phyloP scores from a whole-genome alignment of 2,329 filamentous ascomycete species.

The Claviceps fusiformis region DNA sequence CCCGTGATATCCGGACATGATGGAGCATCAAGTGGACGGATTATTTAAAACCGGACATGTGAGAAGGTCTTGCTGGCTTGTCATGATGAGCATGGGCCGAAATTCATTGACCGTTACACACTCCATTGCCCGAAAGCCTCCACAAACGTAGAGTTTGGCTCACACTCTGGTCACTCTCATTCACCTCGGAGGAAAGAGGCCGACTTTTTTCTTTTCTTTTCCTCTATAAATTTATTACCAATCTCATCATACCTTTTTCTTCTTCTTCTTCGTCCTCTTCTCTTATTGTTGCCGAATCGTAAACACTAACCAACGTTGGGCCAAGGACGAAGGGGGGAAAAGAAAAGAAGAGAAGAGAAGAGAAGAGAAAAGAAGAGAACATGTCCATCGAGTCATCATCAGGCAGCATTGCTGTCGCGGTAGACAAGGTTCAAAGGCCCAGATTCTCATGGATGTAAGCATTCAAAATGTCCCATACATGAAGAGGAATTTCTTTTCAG shows the following conservation, averaged over 20 bases:
- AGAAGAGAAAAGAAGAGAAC: neutral
- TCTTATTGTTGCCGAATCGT: neutral
- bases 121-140: neutral
- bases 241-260: neutral
- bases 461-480: neutral
- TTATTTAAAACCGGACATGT: neutral
- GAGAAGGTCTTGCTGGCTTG: neutral
- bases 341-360: neutral
- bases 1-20: neutral
- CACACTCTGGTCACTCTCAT: neutral
- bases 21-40: neutral
- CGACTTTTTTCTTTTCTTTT: neutral
- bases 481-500: neutral
- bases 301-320: neutral
- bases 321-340: neutral
- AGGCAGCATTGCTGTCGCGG: conserved; percentile 3
- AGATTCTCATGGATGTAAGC: conserved; percentile 26
- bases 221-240: neutral
- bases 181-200: neutral
- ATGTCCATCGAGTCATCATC: conserved; percentile 5
- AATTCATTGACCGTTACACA: neutral
- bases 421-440: conserved; percentile 1
- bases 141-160: neutral
- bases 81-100: neutral
- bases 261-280: neutral